These are phyloP conservation scores for Purpureocillium takamizusanense DNA, from an alignment of 2,329 filamentous ascomycete genomes.

Conservation along the genomic window DNA sequence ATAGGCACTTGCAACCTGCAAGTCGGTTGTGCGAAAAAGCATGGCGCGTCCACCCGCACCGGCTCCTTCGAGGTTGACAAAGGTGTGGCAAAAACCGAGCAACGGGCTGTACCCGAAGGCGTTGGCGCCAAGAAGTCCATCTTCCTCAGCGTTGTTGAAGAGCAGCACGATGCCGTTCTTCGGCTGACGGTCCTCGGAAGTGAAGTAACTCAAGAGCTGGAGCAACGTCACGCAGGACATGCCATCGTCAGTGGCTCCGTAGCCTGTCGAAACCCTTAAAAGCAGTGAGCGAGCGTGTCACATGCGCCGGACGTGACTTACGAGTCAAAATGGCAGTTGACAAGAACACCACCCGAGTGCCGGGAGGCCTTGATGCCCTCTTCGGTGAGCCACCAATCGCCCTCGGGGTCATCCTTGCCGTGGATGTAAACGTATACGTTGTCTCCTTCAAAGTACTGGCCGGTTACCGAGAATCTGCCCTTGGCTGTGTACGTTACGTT, in stretches of 20 bases:
- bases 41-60: constrained; percentile 84
- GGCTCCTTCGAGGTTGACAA: constrained; percentile 90
- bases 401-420: constrained; percentile 63
- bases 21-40: constrained; percentile 81
- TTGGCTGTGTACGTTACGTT: constrained; percentile 58
- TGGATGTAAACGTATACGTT: constrained; percentile 91
- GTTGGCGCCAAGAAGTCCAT: constrained; percentile 77
- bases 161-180: constrained; percentile 74
- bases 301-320: constrained; percentile 18
- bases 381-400: constrained; percentile 60
- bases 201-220: constrained; percentile 82
- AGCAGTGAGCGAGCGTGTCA: constrained; percentile 8
- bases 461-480: constrained; percentile 21
- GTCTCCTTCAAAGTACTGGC: constrained; percentile 81
- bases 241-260: constrained; percentile 89
- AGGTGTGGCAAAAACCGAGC: constrained; percentile 72
- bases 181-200: constrained; percentile 59
- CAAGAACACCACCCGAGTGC: constrained; percentile 68
- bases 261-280: constrained; percentile 74
- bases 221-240: constrained; percentile 80
- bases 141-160: constrained; percentile 94
- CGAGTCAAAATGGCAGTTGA: constrained; percentile 91
- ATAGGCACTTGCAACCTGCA: constrained; percentile 77
- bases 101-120: constrained; percentile 80
- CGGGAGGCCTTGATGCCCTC: constrained; percentile 34